Evolutionary conservation across 495 filamentous ascomycete genomes (phyloP), one percentile per base, ranked within the genome.

Genomic region (Mycothermus thermophilus): DNA sequence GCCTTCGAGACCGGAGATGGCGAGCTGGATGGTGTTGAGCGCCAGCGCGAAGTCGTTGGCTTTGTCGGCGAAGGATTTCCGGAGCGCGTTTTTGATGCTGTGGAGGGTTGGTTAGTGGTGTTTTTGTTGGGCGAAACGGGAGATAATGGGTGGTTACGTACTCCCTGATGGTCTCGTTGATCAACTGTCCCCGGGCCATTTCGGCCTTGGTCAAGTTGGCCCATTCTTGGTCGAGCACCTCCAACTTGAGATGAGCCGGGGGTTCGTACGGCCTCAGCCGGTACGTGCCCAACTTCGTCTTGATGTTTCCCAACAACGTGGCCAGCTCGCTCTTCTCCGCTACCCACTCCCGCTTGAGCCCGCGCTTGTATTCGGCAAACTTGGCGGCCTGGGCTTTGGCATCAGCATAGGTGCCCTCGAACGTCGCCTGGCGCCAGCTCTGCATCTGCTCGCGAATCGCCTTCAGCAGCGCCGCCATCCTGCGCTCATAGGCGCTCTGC

Each of bases 111-210:
- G n/a, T 9, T 26, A 18, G 28, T 4, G 35, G 44, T 40, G 38
- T 36, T 31, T 4, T 27, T 23, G 11, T 32, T 19, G 12, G n/a
- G n/a, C n/a, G n/a, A n/a, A n/a, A n/a, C n/a, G n/a, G n/a, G n/a
- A n/a, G n/a, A n/a, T n/a, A n/a, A 17, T 11, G 34, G 14, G 21
- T 3, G 14, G 23, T 9, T 21, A 59, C 72, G 52, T 61, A 77
- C 76, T 97, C 90, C 59, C 92, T 71, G 39, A 97, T 96, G 10
- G 85, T 95, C 58, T 95, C 85, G 56, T 96, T 97, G 53, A 97
- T 96, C 43, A 87, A 62, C 53, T 94, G 83, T 37, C 84, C 87
- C 43, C 86, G 72, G 30, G 74, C 69, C 58, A 87, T 81, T 60
- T 97, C 92, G 3, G 80, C 69, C 46, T 79, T 69, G 28, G 88